Conservation (phyloP, 2,329 filamentous ascomycete species). For the Penicillium sp. region DNA sequence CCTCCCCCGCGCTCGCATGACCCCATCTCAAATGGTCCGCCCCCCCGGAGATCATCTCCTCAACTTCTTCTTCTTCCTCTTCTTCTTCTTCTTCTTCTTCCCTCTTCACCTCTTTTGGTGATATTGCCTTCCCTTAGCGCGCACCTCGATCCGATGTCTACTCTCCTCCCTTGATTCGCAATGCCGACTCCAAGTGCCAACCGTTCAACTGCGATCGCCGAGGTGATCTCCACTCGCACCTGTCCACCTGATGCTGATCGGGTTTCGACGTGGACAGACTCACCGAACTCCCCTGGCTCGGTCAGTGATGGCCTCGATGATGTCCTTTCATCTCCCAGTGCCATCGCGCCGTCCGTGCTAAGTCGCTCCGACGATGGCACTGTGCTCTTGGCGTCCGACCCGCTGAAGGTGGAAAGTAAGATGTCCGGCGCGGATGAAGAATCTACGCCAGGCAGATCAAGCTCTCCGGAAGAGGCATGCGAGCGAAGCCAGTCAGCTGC, state of each 20-base stretch:
- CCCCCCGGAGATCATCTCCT: slow-evolving; percentile 13
- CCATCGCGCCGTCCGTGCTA: slow-evolving; percentile 25
- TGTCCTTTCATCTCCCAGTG: slow-evolving; percentile 24
- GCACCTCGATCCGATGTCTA: slow-evolving; percentile 35
- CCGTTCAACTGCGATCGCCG: slow-evolving; percentile 44
- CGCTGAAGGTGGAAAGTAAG: slow-evolving; percentile 29
- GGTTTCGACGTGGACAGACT: slow-evolving; percentile 32
- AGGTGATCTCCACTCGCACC: slow-evolving; percentile 44
- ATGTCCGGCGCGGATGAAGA: slow-evolving; percentile 33
- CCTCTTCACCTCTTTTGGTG: slow-evolving; percentile 5
- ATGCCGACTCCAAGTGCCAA: slow-evolving; percentile 53
- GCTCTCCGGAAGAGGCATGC: slow-evolving; percentile 34
- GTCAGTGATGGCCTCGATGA: slow-evolving; percentile 29
- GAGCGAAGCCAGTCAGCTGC: slow-evolving; percentile 28
- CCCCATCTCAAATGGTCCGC: slow-evolving; percentile 27
- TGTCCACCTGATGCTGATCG: slow-evolving; percentile 51
- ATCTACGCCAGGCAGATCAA: slow-evolving; percentile 30
- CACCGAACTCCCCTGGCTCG: slow-evolving; percentile 25
- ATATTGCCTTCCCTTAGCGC: slow-evolving; percentile 8
- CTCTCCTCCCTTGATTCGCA: slow-evolving; percentile 34
- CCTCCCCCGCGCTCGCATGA: slow-evolving; percentile 43
- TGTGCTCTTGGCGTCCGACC: slow-evolving; percentile 24
- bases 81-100: slow-evolving; percentile 7
- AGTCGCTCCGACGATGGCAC: slow-evolving; percentile 29
- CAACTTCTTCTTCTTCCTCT: slow-evolving; percentile 8